Conservation (phyloP, 345 rosid genomes). For the Dipteronia sinensis region DNA sequence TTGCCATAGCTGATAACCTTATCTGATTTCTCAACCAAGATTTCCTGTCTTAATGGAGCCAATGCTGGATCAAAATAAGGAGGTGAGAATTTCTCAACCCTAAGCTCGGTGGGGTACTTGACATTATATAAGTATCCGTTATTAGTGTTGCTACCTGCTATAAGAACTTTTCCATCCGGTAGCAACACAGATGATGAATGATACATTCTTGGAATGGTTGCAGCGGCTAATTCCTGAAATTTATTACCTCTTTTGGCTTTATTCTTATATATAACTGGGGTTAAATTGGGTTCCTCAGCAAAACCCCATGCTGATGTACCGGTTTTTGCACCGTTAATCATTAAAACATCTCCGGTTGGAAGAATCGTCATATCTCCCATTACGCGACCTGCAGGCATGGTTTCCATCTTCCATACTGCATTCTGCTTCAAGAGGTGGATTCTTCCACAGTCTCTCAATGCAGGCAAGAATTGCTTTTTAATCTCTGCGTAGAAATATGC, state of each 20-base stretch:
- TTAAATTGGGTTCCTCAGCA: conserved; percentile 60
- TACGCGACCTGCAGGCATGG: conserved; percentile 70
- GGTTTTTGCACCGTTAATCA: conserved; percentile 67
- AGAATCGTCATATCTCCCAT: conserved; percentile 76
- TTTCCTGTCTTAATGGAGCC: conserved; percentile 31
- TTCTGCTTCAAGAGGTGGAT: conserved; percentile 40
- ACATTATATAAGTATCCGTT: conserved; percentile 56
- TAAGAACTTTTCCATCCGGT: conserved; percentile 59
- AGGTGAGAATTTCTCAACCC: conserved; percentile 76
- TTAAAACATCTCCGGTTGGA: conserved; percentile 70
- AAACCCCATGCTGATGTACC: conserved; percentile 76
- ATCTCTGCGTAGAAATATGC: conserved; percentile 35
- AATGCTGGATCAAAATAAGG: conserved; percentile 58
- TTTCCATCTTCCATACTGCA: conserved; percentile 57
- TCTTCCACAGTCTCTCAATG: conserved; percentile 38
- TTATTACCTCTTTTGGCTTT: conserved; percentile 23
- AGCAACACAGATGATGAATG: conserved; percentile 54
- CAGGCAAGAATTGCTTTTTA: conserved; percentile 28
- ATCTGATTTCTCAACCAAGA: not conserved
- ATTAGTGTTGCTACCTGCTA: conserved; percentile 78
- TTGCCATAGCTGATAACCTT: conserved; percentile 34
- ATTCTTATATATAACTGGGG: conserved; percentile 57
- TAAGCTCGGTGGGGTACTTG: conserved; percentile 69
- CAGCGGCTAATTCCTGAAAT: conserved; percentile 42
- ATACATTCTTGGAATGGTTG: conserved; percentile 67